Conservation (phyloP, 495 filamentous ascomycete genomes). For the Hyaloscypha finlandica region DNA sequence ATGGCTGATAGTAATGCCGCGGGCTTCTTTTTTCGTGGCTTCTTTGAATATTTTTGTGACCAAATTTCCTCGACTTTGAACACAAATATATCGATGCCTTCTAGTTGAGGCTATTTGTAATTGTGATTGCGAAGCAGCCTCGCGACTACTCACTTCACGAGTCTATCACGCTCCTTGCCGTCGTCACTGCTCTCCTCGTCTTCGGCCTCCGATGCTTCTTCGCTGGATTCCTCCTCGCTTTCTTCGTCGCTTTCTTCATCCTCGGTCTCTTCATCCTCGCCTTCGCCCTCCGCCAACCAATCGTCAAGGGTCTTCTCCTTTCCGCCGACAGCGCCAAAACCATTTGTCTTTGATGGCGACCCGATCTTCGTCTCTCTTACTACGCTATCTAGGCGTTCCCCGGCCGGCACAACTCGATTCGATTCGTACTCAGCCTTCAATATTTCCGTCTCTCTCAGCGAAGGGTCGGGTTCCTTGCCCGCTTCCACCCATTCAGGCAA, state of each 20-base stretch:
- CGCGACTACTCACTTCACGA: conserved; percentile 39
- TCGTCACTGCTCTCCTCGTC: conserved; percentile 47
- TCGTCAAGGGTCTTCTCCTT: conserved; percentile 78
- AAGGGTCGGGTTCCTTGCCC: conserved; percentile 77
- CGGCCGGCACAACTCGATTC: conserved; percentile 55
- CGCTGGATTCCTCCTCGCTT: conserved; percentile 48
- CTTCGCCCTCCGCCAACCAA: conserved; percentile 73
- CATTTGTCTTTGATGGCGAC: conserved; percentile 30
- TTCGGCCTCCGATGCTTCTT: conserved; percentile 35
- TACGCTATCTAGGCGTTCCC: conserved; percentile 63
- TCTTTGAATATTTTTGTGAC: conserved; percentile 26
- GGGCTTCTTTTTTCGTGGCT: conserved; percentile 21
- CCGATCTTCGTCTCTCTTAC: conserved; percentile 30
- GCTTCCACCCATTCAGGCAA: conserved; percentile 82
- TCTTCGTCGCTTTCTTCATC: conserved; percentile 40
- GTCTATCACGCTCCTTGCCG: conserved; percentile 49
- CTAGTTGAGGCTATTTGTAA: conserved; percentile 20
- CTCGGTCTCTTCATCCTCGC: conserved; percentile 50
- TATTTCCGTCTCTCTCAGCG: conserved; percentile 58
- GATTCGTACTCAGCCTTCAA: conserved; percentile 40
- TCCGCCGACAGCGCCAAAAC: conserved; percentile 17
- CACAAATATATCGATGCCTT: conserved; percentile 2
- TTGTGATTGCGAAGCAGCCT: conserved; percentile 13
- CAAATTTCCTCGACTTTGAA: conserved; percentile 6
- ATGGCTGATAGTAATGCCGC: conserved; percentile 32